These are phyloP conservation scores for Claviceps sp. DNA, from an alignment of 2,329 filamentous ascomycete species.

Conservation along the genomic window DNA sequence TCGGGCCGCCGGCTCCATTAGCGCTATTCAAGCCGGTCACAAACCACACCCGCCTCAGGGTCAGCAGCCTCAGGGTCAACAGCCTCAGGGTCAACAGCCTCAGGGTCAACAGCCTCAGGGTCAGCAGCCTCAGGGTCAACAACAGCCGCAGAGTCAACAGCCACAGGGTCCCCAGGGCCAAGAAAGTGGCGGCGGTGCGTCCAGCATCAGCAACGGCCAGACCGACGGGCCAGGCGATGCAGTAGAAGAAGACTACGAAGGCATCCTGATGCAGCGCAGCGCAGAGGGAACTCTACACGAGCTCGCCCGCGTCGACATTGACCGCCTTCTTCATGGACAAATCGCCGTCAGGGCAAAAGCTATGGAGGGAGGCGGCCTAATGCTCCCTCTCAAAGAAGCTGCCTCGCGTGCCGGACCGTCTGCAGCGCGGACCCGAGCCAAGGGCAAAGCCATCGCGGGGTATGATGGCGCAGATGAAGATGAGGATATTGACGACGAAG, in stretches of 20 bases:
- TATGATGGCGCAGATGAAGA: conserved; percentile 53
- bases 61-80: no score
- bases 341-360: conserved; percentile 51
- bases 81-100: no score
- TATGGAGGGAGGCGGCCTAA: conserved; percentile 63
- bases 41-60: conserved; percentile 6
- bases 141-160: conserved; percentile 16
- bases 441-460: conserved; percentile 26
- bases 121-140: no score
- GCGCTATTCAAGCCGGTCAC: conserved; percentile 39
- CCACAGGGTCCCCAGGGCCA: conserved; percentile 13
- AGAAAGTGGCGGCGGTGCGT: not conserved
- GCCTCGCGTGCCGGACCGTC: conserved; percentile 17
- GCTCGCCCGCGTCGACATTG: conserved; percentile 50
- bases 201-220: conserved; percentile 34
- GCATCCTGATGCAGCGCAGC: conserved; percentile 44
- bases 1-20: conserved; percentile 53
- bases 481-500: conserved; percentile 59
- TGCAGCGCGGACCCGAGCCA: conserved; percentile 7
- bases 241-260: conserved; percentile 41
- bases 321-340: conserved; percentile 54
- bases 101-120: no score
- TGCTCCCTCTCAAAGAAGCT: conserved; percentile 55
- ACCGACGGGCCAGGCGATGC: conserved; percentile 58
- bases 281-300: conserved; percentile 39